Conservation (phyloP, 768 basidiomycete genomes). For the Amanita thiersii region DNA sequence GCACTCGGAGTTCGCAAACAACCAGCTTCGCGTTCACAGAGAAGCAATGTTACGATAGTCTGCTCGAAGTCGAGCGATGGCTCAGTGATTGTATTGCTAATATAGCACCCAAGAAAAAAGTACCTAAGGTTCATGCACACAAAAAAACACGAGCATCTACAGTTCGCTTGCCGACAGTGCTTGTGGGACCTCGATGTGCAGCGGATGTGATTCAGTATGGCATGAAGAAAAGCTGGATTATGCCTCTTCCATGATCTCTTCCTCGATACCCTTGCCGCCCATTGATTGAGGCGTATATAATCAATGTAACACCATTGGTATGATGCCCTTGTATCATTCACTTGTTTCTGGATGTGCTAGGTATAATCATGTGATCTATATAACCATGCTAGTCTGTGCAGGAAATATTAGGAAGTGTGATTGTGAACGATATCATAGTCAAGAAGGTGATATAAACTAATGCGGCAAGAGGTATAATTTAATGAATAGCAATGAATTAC, state of each 20-base stretch:
- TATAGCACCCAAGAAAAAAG: slow-evolving; percentile 21
- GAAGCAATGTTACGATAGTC: slow-evolving; percentile 59
- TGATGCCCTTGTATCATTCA: too few species aligned
- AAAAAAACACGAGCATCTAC: slow-evolving; percentile 18
- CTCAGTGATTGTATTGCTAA: slow-evolving; percentile 38
- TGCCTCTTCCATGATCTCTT: slow-evolving; percentile 15
- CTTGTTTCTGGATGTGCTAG: too few species aligned
- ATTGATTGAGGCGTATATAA: too few species aligned
- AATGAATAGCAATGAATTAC: too few species aligned
- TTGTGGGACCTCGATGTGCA: slow-evolving; percentile 35
- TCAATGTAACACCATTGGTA: too few species aligned
- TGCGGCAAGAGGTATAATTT: too few species aligned
- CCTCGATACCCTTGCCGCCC: too few species aligned
- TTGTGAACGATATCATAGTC: too few species aligned
- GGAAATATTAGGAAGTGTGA: too few species aligned
- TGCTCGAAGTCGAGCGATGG: slow-evolving; percentile 58
- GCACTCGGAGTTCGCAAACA: neutral
- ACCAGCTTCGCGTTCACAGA: slow-evolving; percentile 40
- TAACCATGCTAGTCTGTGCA: too few species aligned
- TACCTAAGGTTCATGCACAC: slow-evolving; percentile 26
- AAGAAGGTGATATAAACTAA: too few species aligned
- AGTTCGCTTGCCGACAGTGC: slow-evolving; percentile 13
- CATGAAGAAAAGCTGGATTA: slow-evolving; percentile 55
- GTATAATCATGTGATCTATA: too few species aligned
- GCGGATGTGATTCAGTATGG: slow-evolving; percentile 58